Percentiles rank a stretch among this genome's conserved stretches.
These are phyloP conservation scores for Phycomyces nitens DNA, from an alignment of 192 early-diverging fungal genomes.

Conservation along the genomic window DNA sequence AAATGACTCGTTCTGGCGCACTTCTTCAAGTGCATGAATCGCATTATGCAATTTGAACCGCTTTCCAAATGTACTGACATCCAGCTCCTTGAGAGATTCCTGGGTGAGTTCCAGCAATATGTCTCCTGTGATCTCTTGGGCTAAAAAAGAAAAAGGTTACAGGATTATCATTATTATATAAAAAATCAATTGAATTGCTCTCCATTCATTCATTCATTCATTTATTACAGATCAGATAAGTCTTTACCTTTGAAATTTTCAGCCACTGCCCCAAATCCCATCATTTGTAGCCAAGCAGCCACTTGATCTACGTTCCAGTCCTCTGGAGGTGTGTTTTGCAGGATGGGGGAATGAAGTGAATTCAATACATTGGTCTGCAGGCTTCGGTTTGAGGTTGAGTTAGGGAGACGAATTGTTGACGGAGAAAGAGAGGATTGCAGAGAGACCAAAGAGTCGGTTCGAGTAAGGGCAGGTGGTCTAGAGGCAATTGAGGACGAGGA, in stretches of 20 bases:
- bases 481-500: neutral
- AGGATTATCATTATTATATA: no score
- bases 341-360: neutral
- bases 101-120: slow-evolving; percentile 60
- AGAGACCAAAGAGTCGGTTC: neutral
- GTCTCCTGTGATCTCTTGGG: slow-evolving; percentile 65
- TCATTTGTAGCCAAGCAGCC: slow-evolving; percentile 20
- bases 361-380: neutral
- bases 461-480: neutral
- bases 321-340: slow-evolving; percentile 12
- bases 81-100: slow-evolving; percentile 60
- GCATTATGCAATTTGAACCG: slow-evolving; percentile 64
- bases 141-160: slow-evolving; percentile 37
- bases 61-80: slow-evolving; percentile 61
- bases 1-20: neutral
- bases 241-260: slow-evolving; percentile 27
- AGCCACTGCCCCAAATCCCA: slow-evolving; percentile 18
- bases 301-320: slow-evolving; percentile 32
- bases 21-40: slow-evolving; percentile 47
- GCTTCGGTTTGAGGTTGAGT: neutral
- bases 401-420: neutral
- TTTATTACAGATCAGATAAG: no score
- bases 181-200: no score
- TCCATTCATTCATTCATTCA: no score
- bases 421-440: neutral